phyloP scores from a whole-genome alignment of 176 grass and related monocot genomes.

The Bonia amplexicaulis region DNA sequence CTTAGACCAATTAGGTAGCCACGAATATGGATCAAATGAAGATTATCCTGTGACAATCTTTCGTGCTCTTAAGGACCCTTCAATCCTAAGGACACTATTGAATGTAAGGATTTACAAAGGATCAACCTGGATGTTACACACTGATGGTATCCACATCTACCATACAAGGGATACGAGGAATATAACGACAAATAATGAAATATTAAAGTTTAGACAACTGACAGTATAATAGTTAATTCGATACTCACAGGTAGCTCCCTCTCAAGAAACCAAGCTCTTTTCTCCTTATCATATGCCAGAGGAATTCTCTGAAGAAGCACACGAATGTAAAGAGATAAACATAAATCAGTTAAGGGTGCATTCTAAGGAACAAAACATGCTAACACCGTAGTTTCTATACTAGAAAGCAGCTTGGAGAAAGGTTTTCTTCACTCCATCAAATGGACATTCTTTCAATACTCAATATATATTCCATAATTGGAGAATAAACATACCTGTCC shows the following conservation, averaged over 20 bases:
- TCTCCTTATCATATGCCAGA: slow-evolving; percentile 53
- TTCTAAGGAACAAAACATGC: background rate
- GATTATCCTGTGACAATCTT: background rate
- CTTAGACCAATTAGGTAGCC: background rate
- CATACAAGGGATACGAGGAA: background rate
- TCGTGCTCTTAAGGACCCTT: background rate
- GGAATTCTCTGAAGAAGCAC: slow-evolving; percentile 51
- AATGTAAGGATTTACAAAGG: background rate
- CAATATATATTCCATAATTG: background rate
- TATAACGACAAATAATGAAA: background rate
- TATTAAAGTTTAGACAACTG: background rate
- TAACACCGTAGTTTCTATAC: background rate
- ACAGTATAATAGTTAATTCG: background rate
- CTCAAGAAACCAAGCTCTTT: slow-evolving; percentile 69
- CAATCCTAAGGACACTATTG: background rate
- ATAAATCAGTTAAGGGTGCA: background rate
- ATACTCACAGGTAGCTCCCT: slow-evolving; percentile 79
- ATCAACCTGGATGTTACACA: background rate
- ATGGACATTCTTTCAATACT: background rate
- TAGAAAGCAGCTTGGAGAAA: background rate
- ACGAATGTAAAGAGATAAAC: background rate
- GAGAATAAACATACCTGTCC: slow-evolving; percentile 64
- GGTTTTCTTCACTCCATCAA: background rate
- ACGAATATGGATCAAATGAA: background rate
- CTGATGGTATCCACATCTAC: background rate